Conservation (phyloP, 2,329 filamentous ascomycete genomes). For the Trichoderma sp. region DNA sequence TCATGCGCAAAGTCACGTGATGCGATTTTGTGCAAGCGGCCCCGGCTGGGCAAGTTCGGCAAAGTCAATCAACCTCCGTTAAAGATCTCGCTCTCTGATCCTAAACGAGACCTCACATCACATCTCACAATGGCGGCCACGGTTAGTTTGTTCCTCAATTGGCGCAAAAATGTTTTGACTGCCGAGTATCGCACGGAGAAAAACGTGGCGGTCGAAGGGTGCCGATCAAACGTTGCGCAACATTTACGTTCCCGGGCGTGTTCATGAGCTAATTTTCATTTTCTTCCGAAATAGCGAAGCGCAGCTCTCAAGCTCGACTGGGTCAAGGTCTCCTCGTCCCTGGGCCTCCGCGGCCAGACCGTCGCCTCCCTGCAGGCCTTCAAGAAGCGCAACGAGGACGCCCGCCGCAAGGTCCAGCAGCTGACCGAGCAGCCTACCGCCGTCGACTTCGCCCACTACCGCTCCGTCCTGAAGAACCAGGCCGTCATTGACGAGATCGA, state of each 20-base stretch:
- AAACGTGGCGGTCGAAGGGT: neutral
- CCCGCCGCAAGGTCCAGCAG: slow-evolving; percentile 84
- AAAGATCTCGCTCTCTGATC: slow-evolving; percentile 52
- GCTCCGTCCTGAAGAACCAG: slow-evolving; percentile 89
- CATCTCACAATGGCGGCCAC: slow-evolving; percentile 63
- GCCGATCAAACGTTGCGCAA: slow-evolving; percentile 20
- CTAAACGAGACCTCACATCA: slow-evolving; percentile 43
- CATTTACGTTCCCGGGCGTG: slow-evolving; percentile 7
- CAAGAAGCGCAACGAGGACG: slow-evolving; percentile 99
- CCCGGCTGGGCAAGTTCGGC: slow-evolving; percentile 41
- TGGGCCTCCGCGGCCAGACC: slow-evolving; percentile 94
- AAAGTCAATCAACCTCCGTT: slow-evolving; percentile 45
- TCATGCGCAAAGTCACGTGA: slow-evolving; percentile 35
- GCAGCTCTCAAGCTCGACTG: slow-evolving; percentile 99
- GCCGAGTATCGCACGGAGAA: neutral
- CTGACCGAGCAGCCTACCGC: slow-evolving; percentile 81
- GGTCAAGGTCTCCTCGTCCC: slow-evolving; percentile 89
- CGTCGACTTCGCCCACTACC: slow-evolving; percentile 94
- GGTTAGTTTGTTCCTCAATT: slow-evolving; percentile 54
- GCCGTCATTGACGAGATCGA: slow-evolving; percentile 95
- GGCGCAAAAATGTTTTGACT: slow-evolving; percentile 6
- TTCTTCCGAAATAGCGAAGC: slow-evolving; percentile 68
- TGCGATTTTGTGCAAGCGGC: slow-evolving; percentile 23
- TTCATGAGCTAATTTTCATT: slow-evolving; percentile 55
- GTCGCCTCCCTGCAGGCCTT: slow-evolving; percentile 88